These are phyloP conservation scores for Sclerotiophoma versabilis DNA, from an alignment of 2,329 filamentous ascomycete species.

Conservation along the genomic window DNA sequence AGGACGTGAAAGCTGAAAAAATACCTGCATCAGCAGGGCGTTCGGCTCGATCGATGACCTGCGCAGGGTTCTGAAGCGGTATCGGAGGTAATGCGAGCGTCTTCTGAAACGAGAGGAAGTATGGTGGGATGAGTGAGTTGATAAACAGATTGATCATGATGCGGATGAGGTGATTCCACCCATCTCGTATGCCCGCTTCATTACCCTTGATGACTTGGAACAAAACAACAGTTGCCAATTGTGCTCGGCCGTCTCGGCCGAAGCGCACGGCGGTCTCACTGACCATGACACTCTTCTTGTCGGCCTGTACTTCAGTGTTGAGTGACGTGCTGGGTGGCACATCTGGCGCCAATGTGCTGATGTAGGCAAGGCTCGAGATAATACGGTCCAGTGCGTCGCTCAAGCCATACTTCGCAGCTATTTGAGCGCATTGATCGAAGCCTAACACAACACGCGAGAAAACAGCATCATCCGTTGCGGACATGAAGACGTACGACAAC, in stretches of 20 bases:
- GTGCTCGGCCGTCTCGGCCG: constrained; percentile 89
- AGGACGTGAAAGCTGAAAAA: constrained; percentile 93
- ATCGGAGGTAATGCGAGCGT: constrained; percentile 79
- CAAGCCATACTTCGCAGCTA: constrained; percentile 83
- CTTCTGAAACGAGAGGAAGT: constrained; percentile 71
- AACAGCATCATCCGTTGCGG: constrained; percentile 93
- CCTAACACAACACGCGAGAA: constrained; percentile 92
- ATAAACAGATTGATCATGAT: constrained; percentile 97
- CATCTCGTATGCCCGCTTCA: constrained; percentile 75
- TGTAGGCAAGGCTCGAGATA: constrained; percentile 85
- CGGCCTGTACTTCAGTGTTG: constrained; percentile 94
- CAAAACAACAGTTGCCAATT: constrained; percentile 91
- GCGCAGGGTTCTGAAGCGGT: constrained; percentile 87
- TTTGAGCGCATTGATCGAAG: constrained; percentile 94
- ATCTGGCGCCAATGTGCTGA: constrained; percentile 84
- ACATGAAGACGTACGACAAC: constrained; percentile 98
- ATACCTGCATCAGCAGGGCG: constrained; percentile 82
- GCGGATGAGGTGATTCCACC: constrained; percentile 83
- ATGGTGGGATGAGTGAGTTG: constrained; percentile 88
- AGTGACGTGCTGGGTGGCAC: constrained; percentile 80
- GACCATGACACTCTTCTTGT: constrained; percentile 95
- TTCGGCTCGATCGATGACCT: constrained; percentile 87
- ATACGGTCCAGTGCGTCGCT: constrained; percentile 92
- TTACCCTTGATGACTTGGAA: constrained; percentile 91
- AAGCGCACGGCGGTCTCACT: constrained; percentile 97